These are phyloP conservation scores for Aspergillus sparsus DNA, from an alignment of 495 filamentous ascomycete genomes.

Conservation along the genomic window DNA sequence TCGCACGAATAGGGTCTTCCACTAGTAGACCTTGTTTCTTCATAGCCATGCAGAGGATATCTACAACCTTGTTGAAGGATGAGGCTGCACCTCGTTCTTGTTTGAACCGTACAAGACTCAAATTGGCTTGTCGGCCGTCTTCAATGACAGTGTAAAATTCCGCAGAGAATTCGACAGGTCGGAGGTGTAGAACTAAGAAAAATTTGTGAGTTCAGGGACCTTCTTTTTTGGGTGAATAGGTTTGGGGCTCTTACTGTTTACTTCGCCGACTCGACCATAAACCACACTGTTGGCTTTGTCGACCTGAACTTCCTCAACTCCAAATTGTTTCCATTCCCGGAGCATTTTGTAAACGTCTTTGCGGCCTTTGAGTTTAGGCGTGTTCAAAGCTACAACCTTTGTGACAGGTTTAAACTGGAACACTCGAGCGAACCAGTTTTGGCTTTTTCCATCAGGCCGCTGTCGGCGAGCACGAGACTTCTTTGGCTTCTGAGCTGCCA, in stretches of 20 bases:
- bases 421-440: slow-evolving; percentile 84
- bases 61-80: slow-evolving; percentile 81
- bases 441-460: slow-evolving; percentile 27
- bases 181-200: slow-evolving; percentile 65
- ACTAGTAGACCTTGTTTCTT: slow-evolving; percentile 61
- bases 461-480: slow-evolving; percentile 23
- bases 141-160: slow-evolving; percentile 86
- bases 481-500: slow-evolving; percentile 18
- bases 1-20: slow-evolving; percentile 59
- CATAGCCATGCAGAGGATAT: slow-evolving; percentile 65
- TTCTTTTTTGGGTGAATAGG: background rate
- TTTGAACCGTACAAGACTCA: slow-evolving; percentile 80
- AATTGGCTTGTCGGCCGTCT: slow-evolving; percentile 64
- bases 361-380: slow-evolving; percentile 66
- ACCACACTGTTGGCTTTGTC: slow-evolving; percentile 73
- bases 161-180: slow-evolving; percentile 74
- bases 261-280: slow-evolving; percentile 68
- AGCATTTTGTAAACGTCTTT: slow-evolving; percentile 74
- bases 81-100: slow-evolving; percentile 85
- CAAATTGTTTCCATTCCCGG: slow-evolving; percentile 75
- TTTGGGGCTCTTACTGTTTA: slow-evolving; percentile 64
- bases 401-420: slow-evolving; percentile 85
- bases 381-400: slow-evolving; percentile 69
- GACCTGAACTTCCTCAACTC: slow-evolving; percentile 72
- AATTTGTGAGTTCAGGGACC: background rate